Base-by-base conservation (phyloP, 768 basidiomycete species). In the Kwoniella newhampshirensis region DNA sequence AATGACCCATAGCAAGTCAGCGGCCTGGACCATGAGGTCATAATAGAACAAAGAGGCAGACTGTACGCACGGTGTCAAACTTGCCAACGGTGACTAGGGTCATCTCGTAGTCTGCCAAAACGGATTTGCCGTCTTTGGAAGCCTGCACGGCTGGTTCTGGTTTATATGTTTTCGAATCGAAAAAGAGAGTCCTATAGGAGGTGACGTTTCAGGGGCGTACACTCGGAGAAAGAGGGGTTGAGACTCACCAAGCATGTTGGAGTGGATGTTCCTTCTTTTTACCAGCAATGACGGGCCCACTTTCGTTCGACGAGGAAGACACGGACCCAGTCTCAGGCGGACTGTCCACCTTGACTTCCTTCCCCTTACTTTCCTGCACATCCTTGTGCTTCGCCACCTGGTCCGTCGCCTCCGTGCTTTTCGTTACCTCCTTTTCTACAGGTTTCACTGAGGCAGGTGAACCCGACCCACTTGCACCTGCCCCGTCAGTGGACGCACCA, bases 21-120 rank as follows among this genome's bases (percentile, higher is more conserved):
- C 45, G 2, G 42, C 3, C n/a, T 8, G 13, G 1, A 15, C 13
- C 18, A 30, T 48, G 4, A 49, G 46, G 9, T 5, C n/a, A n/a
- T 12, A 25, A 45, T 26, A 9, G 21, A 35, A 17, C 26, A 7
- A 18, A 11, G 41, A 21, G 6, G 32, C 3, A 41, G 15, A 12
- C 20, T 13, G 18, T 12, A 70, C 70, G 56, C 40, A 78, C 91
- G 12, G 92, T 92, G 72, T 85, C 83, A 75, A 93, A 93, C 66
- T 89, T 88, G 63, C 91, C 92, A 58, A 96, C 86, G 48, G 88
- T 83, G 28, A 87, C 86, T 37, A 94, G 79, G 0, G 87, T 87
- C 4, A 89, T 60, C 43, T 80, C 28, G 78, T 66, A 57, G 75
- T 53, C 74, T 59, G 28, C 74, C 75, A 71, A 67, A 71, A 62